Evolutionary conservation across 257 asterid genomes (phyloP), one percentile per base, ranked within the genome.

Genomic region (Henckelia pumila): DNA sequence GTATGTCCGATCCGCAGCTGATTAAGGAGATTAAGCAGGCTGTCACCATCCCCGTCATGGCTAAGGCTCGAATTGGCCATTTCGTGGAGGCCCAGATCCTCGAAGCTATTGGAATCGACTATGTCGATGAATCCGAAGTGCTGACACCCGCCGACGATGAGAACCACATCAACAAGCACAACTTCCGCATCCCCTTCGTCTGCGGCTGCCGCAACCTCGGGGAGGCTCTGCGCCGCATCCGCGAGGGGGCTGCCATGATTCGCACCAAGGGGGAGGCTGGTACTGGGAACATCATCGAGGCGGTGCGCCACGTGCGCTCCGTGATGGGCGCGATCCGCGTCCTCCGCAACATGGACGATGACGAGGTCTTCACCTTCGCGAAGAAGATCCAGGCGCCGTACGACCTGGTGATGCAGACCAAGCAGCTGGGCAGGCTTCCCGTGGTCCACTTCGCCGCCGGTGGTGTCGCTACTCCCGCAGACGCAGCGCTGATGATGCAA

Each of bases 221-320:
- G 8, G 97, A 90, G 76, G 97, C 96, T 13, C 91, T 90, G 56
- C 88, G 97, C 68, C 87, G 97, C 65, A 78, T 90, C 69, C 77
- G 97, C 14, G 97, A 90, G 71, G 97, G 97, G 47, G 97, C 97
- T 56, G 97, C 97, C 64, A 88, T 91, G 96, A 88, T 91, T 7
- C 89, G 97, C 10, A 91, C 96, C 9, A 88, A 91, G 71, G 97
- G 97, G 2, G 97, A 91, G 82, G 96, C 96, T 6, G 97, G 97
- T 0, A 88, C 96, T 1, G 97, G 97, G 2, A 91, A 88, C 82
- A 55, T 91, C 8, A 81, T 88, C 13, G 97, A 91, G 84, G 96
- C 97, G n/a, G 97, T 91, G 71, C 96, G 96, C 35, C 96, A 91
- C 57, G 96, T 91, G 32, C 80, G 97, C 3, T 85, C 93, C 24